Percentiles rank a stretch among this genome's conserved stretches.
Evolutionary conservation across 2,329 filamentous ascomycete species (phyloP).

Genomic region (Penicillium sp.): DNA sequence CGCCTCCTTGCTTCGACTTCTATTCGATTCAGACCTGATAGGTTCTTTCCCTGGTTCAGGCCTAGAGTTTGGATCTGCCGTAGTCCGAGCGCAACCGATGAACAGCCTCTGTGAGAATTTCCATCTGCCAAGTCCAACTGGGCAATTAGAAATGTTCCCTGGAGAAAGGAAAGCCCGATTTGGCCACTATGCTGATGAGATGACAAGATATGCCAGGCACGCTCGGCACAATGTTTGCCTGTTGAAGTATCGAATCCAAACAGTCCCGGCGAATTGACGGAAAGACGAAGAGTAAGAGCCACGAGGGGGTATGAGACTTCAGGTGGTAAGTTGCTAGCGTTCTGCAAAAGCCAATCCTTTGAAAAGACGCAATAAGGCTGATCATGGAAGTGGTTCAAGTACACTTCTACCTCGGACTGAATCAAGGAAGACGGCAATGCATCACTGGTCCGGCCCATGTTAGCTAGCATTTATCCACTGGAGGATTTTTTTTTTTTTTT

Average conservation of each 20-base stretch:
- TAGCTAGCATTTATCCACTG: too few relatives aligned
- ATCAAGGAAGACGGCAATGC: slow-evolving; percentile 10
- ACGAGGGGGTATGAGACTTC: slow-evolving; percentile 27
- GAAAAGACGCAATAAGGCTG: slow-evolving; percentile 31
- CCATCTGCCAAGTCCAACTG: slow-evolving; percentile 31
- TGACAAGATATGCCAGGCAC: slow-evolving; percentile 29
- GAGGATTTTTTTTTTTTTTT: too few relatives aligned
- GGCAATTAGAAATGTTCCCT: slow-evolving; percentile 29
- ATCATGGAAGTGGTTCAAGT: slow-evolving; percentile 29
- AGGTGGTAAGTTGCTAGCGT: slow-evolving; percentile 15
- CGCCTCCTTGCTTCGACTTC: slow-evolving; percentile 22
- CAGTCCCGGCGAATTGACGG: slow-evolving; percentile 9
- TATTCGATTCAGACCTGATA: not conserved
- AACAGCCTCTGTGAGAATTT: slow-evolving; percentile 24
- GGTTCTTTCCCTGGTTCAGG: slow-evolving; percentile 21
- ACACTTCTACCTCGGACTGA: slow-evolving; percentile 24
- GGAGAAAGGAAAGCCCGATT: slow-evolving; percentile 25
- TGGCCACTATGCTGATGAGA: slow-evolving; percentile 17
- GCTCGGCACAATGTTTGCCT: slow-evolving; percentile 13
- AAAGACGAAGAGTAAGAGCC: slow-evolving; percentile 27
- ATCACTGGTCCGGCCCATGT: not conserved
- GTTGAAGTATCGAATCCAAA: not conserved
- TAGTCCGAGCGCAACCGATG: slow-evolving; percentile 26
- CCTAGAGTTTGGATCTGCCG: slow-evolving; percentile 27
- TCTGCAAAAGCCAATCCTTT: slow-evolving; percentile 20